These are phyloP conservation scores for Pseudomassariella vexata DNA, from an alignment of 2,329 filamentous ascomycete genomes.

Conservation along the genomic window DNA sequence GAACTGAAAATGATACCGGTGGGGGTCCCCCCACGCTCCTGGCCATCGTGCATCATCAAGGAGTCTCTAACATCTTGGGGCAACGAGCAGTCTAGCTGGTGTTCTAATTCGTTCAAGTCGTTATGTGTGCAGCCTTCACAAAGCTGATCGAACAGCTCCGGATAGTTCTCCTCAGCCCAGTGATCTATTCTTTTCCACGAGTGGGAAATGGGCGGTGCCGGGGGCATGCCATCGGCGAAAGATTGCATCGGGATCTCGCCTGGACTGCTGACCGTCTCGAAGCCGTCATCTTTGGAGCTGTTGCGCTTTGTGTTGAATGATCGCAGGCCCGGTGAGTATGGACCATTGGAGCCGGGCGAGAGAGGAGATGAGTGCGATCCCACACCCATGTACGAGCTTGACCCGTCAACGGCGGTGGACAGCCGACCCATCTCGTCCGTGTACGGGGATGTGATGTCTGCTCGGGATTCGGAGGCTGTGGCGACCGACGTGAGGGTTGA, in stretches of 20 bases:
- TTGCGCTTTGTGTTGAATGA: slow-evolving; percentile 66
- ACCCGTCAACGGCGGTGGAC: slow-evolving; percentile 43
- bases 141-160: slow-evolving; percentile 88
- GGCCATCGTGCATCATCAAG: slow-evolving; percentile 86
- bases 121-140: slow-evolving; percentile 89
- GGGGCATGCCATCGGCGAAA: slow-evolving; percentile 86
- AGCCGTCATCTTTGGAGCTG: slow-evolving; percentile 52
- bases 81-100: slow-evolving; percentile 89
- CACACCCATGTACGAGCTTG: slow-evolving; percentile 56
- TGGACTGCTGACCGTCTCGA: slow-evolving; percentile 61
- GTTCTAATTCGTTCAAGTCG: slow-evolving; percentile 93
- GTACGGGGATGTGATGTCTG: slow-evolving; percentile 75
- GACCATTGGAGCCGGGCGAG: slow-evolving; percentile 56
- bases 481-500: slow-evolving; percentile 81
- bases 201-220: slow-evolving; percentile 79
- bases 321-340: slow-evolving; percentile 87
- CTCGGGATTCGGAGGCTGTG: slow-evolving; percentile 82
- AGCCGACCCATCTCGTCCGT: slow-evolving; percentile 62
- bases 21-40: slow-evolving; percentile 85
- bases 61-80: slow-evolving; percentile 93
- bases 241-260: slow-evolving; percentile 96
- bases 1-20: slow-evolving; percentile 89
- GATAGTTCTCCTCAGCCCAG: slow-evolving; percentile 93
- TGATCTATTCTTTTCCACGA: slow-evolving; percentile 92
- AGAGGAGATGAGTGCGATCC: slow-evolving; percentile 38